Percentiles rank a stretch among this genome's conserved stretches.
Evolutionary conservation across 2,329 filamentous ascomycete species (phyloP).

Genomic region (Colletotrichum euphorbiae): DNA sequence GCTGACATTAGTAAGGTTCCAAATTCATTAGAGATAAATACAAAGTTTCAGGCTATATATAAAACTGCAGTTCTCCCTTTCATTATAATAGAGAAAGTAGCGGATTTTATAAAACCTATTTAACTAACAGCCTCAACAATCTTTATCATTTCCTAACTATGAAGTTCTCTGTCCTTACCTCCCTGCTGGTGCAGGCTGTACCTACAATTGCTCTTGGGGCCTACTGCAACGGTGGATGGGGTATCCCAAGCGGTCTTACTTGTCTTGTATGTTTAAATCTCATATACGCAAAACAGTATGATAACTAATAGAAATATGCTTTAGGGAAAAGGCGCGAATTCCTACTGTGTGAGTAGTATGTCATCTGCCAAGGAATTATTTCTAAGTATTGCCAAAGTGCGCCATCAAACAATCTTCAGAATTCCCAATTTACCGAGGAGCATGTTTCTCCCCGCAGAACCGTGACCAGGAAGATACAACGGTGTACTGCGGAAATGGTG

Average conservation of each 20-base stretch:
- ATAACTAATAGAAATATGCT: background rate
- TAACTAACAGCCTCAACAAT: no score
- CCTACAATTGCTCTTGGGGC: background rate
- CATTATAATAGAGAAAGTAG: no score
- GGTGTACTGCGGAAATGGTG: background rate
- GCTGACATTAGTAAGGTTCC: no score
- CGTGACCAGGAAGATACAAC: background rate
- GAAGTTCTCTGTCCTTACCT: conserved; percentile 41
- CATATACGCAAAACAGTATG: background rate
- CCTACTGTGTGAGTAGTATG: background rate
- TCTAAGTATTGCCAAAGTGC: background rate
- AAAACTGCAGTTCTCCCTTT: no score
- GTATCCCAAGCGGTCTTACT: background rate
- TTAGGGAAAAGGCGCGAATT: background rate
- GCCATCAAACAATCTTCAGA: background rate
- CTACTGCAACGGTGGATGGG: conserved; percentile 8
- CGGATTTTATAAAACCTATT: no score
- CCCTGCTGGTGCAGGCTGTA: conserved; percentile 11
- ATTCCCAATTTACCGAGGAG: background rate
- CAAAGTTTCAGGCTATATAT: no score
- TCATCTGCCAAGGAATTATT: background rate
- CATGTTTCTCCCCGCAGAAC: background rate
- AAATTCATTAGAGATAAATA: no score
- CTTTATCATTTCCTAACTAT: background rate
- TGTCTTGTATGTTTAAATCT: background rate